Percentiles rank a stretch among this genome's conserved stretches.
Conservation (phyloP, 805 yeast genomes). For the Priceomyces carsonii region DNA sequence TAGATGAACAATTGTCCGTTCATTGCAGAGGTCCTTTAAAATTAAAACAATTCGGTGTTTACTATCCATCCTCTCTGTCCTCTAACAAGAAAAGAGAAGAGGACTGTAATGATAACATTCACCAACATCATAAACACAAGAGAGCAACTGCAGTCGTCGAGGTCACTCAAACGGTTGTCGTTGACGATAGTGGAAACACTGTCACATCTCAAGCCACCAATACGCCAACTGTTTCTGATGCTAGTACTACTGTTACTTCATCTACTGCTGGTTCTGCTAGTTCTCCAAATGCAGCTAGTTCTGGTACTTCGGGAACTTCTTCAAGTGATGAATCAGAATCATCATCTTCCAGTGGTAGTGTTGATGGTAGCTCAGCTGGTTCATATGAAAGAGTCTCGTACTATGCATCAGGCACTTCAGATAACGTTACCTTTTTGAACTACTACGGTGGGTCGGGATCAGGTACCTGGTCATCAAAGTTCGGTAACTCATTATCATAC, state of each 20-base stretch:
- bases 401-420: constrained; percentile 70
- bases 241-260: constrained; percentile 9
- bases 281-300: constrained; percentile 11
- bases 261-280: constrained; percentile 18
- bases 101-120: constrained; percentile 49
- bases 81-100: constrained; percentile 46
- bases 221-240: constrained; percentile 14
- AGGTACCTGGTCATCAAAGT: constrained; percentile 82
- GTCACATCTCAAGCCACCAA: constrained; percentile 24
- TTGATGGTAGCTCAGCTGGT: constrained; percentile 44
- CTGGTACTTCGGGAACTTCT: constrained; percentile 16
- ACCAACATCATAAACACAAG: constrained; percentile 51
- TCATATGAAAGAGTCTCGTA: constrained; percentile 77
- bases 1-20: constrained; percentile 83
- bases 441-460: constrained; percentile 86
- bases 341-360: constrained; percentile 20
- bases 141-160: constrained; percentile 65
- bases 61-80: constrained; percentile 60
- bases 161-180: constrained; percentile 78
- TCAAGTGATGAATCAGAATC: constrained; percentile 22
- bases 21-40: constrained; percentile 90
- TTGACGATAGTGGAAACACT: constrained; percentile 57
- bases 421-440: constrained; percentile 82
- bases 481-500: constrained; percentile 92
- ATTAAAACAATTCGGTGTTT: constrained; percentile 85